phyloP scores from a whole-genome alignment of 2,329 filamentous ascomycete genomes.

The Gaeumannomyces sp. region DNA sequence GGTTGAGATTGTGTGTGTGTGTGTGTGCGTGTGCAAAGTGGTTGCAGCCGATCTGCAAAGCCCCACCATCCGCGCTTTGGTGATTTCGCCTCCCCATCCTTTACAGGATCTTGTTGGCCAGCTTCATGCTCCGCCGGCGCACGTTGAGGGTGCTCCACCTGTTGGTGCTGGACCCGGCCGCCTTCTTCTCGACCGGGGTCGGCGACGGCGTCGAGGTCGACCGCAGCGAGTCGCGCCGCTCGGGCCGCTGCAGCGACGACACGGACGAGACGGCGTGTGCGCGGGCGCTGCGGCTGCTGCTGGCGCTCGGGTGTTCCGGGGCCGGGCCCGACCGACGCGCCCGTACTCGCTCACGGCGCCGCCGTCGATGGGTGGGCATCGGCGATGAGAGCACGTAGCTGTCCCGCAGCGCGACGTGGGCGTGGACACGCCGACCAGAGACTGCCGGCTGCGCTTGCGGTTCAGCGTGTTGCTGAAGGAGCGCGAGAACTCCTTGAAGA shows the following conservation, averaged over 20 bases:
- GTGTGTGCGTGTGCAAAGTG: neutral
- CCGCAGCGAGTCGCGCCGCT: neutral
- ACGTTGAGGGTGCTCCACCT: constrained; percentile 1
- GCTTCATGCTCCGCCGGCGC: constrained; percentile 2
- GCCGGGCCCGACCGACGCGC: too few relatives aligned
- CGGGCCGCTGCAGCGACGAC: neutral
- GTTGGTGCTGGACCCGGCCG: neutral
- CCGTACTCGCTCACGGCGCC: neutral
- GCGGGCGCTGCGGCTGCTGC: too few relatives aligned
- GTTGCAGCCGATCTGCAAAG: neutral
- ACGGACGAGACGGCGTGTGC: neutral
- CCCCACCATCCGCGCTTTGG: neutral
- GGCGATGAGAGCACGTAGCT: neutral
- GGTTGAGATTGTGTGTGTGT: too few relatives aligned
- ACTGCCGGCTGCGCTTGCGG: constrained; percentile 48
- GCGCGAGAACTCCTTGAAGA: constrained; percentile 43
- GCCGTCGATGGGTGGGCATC: neutral
- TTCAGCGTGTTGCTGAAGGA: constrained; percentile 42
- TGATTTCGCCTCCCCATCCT: too few relatives aligned
- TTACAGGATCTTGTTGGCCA: constrained; percentile 1
- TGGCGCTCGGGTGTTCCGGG: neutral
- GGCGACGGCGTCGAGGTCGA: neutral
- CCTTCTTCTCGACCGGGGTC: neutral
- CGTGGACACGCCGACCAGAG: constrained; percentile 23
- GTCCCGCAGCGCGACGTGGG: neutral